These are phyloP conservation scores for Gnaphalium uliginosum DNA, from an alignment of 129 eudicot genomes.

Conservation along the genomic window DNA sequence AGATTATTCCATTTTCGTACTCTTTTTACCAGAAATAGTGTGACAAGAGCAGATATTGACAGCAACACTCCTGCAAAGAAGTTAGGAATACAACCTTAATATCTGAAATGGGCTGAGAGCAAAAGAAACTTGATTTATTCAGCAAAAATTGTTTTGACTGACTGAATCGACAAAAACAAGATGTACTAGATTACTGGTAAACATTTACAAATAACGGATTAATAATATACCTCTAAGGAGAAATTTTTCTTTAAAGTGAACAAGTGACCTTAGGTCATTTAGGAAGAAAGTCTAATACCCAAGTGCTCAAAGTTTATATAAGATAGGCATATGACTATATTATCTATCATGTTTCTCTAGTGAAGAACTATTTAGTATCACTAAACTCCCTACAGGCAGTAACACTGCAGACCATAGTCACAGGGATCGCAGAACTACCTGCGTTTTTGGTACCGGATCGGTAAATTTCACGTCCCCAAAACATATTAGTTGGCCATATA, in stretches of 20 bases:
- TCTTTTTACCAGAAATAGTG: background rate
- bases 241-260: background rate
- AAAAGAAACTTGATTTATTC: background rate
- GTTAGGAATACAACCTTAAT: background rate
- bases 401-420: too few species aligned
- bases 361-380: background rate
- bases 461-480: too few species aligned
- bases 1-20: background rate
- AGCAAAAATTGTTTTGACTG: background rate
- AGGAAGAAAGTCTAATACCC: background rate
- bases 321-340: background rate
- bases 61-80: constrained; percentile 15
- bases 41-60: background rate
- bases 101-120: too few species aligned
- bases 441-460: too few species aligned
- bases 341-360: background rate
- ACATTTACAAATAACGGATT: background rate
- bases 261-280: background rate
- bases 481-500: too few species aligned
- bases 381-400: background rate
- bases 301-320: background rate
- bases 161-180: background rate
- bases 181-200: background rate
- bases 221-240: background rate
- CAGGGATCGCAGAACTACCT: too few species aligned